A percentile compares a stretch with the other conserved stretches of the same genome.
These are phyloP conservation scores for Phytophthora boehmeriae DNA, from an alignment of 352 stramenopile species.

Conservation along the genomic window DNA sequence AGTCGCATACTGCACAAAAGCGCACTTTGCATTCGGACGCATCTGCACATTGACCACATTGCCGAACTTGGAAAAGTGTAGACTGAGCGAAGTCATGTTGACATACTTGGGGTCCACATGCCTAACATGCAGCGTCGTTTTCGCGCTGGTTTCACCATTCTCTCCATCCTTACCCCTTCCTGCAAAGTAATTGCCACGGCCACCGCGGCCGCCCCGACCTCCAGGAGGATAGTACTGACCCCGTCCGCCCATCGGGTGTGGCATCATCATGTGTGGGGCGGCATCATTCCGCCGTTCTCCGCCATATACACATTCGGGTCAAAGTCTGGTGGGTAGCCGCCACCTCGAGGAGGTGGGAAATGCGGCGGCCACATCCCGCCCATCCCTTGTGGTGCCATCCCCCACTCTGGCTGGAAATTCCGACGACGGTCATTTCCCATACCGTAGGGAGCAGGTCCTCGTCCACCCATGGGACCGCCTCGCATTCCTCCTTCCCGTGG, in stretches of 20 bases:
- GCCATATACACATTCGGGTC: constrained; percentile 72
- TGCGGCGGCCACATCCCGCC: constrained; percentile 72
- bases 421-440: constrained; percentile 55
- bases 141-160: constrained; percentile 38
- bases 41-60: constrained; percentile 91
- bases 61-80: constrained; percentile 89
- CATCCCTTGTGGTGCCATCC: constrained; percentile 62
- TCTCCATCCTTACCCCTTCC: constrained; percentile 40
- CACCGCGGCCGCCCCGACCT: constrained; percentile 48
- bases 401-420: constrained; percentile 73
- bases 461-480: constrained; percentile 35
- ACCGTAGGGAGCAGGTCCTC: constrained; percentile 27
- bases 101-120: constrained; percentile 90
- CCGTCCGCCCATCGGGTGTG: constrained; percentile 54
- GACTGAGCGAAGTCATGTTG: constrained; percentile 89
- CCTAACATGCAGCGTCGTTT: constrained; percentile 83
- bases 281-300: constrained; percentile 66
- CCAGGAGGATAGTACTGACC: constrained; percentile 49
- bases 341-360: constrained; percentile 45
- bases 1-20: constrained; percentile 87
- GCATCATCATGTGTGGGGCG: constrained; percentile 77
- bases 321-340: constrained; percentile 59
- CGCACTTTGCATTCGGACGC: constrained; percentile 77
- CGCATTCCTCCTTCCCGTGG: constrained; percentile 32
- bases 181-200: constrained; percentile 40